Conservation (phyloP, 306 rosid species). For the Quercus ilex region DNA sequence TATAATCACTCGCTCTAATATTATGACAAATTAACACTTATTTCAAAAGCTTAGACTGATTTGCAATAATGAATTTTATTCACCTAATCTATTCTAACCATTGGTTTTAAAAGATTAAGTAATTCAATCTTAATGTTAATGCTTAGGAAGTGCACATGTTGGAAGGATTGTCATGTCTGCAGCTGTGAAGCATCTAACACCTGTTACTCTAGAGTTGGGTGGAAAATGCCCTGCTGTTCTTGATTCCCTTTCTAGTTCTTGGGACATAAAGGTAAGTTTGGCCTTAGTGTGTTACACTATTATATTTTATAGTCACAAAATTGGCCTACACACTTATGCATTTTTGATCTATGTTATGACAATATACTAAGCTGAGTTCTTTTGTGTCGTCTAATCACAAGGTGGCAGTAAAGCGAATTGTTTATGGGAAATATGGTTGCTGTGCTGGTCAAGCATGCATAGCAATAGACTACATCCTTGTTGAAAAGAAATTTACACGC, state of each 20-base stretch:
- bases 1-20: no score
- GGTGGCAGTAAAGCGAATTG: conserved; percentile 53
- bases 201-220: conserved; percentile 70
- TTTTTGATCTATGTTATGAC: neutral
- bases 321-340: no score
- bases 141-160: conserved; percentile 54
- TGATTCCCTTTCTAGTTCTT: conserved; percentile 61
- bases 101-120: neutral
- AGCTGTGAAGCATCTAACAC: conserved; percentile 65
- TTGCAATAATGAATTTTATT: no score
- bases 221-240: conserved; percentile 77
- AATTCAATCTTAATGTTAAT: neutral
- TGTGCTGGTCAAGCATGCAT: conserved; percentile 90
- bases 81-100: no score
- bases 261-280: conserved; percentile 46
- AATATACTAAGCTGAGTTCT: neutral
- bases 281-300: neutral
- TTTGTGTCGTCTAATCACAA: conserved; percentile 24
- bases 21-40: no score
- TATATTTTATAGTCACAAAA: no score
- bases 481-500: conserved; percentile 43
- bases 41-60: no score
- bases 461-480: conserved; percentile 61
- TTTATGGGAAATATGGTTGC: conserved; percentile 58
- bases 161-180: conserved; percentile 64